These are phyloP conservation scores for Neonectria hederae DNA, from an alignment of 2,329 filamentous ascomycete species.

Conservation along the genomic window DNA sequence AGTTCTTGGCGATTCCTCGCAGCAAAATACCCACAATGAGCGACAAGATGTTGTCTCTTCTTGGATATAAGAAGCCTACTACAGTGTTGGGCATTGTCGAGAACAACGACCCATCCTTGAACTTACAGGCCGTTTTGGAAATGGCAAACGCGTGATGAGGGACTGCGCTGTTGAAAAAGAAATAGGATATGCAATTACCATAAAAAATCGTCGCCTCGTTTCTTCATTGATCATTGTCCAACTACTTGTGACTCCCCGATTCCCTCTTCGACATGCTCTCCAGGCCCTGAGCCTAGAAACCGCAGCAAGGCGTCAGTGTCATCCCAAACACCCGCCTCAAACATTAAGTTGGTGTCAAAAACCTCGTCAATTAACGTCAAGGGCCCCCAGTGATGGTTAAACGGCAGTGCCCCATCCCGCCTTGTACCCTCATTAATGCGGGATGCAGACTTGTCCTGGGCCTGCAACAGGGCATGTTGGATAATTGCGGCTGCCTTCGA, in stretches of 20 bases:
- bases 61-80: neutral
- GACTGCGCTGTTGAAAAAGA: neutral
- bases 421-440: constrained; percentile 8
- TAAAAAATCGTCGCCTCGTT: neutral
- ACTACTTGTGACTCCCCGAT: neutral
- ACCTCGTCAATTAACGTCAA: constrained; percentile 22
- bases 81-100: constrained; percentile 3
- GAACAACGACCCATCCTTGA: neutral
- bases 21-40: neutral
- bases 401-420: constrained; percentile 12
- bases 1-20: neutral
- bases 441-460: constrained; percentile 9
- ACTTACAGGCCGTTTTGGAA: neutral
- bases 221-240: neutral
- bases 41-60: neutral
- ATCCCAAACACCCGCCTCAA: constrained; percentile 18
- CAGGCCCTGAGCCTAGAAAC: constrained; percentile 7
- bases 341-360: constrained; percentile 22
- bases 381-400: constrained; percentile 23
- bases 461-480: constrained; percentile 8
- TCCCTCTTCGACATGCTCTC: neutral
- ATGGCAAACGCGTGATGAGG: neutral
- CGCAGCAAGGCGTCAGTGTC: constrained; percentile 15
- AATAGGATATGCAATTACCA: neutral
- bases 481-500: constrained; percentile 11